Evolutionary conservation across 2,329 filamentous ascomycete genomes (phyloP).

Genomic region (Pseudogymnoascus sp.): DNA sequence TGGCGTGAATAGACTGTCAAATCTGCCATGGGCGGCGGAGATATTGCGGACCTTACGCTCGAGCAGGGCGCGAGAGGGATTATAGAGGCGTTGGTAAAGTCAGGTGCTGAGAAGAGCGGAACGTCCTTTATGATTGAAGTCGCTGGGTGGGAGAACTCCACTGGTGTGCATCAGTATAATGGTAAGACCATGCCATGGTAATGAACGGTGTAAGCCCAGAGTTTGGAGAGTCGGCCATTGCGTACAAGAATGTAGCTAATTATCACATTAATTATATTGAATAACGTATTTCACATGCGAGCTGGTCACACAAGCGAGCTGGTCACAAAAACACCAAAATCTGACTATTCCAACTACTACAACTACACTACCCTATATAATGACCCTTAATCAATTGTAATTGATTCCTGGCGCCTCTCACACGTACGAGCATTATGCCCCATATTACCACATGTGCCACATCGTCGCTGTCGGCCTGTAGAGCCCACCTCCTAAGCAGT

Average conservation of each 20-base stretch:
- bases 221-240: not conserved
- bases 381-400: too few species aligned
- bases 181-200: constrained; percentile 8
- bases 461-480: too few species aligned
- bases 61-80: constrained; percentile 7
- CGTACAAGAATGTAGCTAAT: not conserved
- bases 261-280: not conserved
- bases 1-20: not conserved
- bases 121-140: constrained; percentile 10
- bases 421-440: too few species aligned
- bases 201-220: not conserved
- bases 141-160: constrained; percentile 9
- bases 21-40: constrained; percentile 6
- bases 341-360: too few species aligned
- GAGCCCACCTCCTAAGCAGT: too few species aligned
- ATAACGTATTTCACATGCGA: too few species aligned
- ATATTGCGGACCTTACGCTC: constrained; percentile 2
- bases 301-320: too few species aligned
- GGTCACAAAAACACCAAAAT: too few species aligned
- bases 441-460: too few species aligned
- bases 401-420: too few species aligned
- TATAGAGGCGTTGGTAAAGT: not conserved
- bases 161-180: constrained; percentile 9
- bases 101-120: not conserved
- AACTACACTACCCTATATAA: too few species aligned